Evolutionary conservation across 805 yeast genomes (phyloP).

Genomic region (Ogataea trehaloabstinens): DNA sequence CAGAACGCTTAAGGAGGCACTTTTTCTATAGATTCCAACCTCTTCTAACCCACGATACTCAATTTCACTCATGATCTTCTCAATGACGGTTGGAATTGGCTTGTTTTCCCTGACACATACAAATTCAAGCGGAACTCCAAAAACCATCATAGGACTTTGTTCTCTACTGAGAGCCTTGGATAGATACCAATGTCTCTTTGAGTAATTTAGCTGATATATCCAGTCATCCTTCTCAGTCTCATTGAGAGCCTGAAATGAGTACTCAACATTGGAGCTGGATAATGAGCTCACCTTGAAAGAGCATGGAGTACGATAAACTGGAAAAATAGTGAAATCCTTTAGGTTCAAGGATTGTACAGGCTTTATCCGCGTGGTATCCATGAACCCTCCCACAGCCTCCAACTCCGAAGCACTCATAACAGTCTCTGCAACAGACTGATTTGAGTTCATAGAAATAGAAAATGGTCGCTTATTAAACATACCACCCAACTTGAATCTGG

Average conservation of each 20-base stretch:
- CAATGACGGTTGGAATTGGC: conserved; percentile 63
- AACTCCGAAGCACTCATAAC: conserved; percentile 52
- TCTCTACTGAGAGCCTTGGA: conserved; percentile 35
- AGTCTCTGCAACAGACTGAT: conserved; percentile 18
- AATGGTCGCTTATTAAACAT: conserved; percentile 54
- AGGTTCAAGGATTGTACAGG: conserved; percentile 49
- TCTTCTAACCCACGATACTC: conserved; percentile 88
- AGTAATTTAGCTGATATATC: conserved; percentile 51
- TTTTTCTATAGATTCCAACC: conserved; percentile 81
- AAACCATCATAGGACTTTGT: conserved; percentile 41
- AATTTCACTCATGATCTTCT: conserved; percentile 65
- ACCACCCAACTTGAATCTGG: conserved; percentile 29
- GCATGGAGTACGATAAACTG: conserved; percentile 48
- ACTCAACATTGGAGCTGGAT: conserved; percentile 34
- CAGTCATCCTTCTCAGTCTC: conserved; percentile 70
- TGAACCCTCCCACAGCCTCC: conserved; percentile 47
- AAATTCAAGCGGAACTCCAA: conserved; percentile 81
- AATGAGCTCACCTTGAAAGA: conserved; percentile 46
- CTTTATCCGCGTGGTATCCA: conserved; percentile 43
- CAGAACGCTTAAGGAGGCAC: conserved; percentile 50
- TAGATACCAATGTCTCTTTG: conserved; percentile 55
- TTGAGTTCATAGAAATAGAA: conserved; percentile 45
- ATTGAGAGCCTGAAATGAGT: conserved; percentile 62
- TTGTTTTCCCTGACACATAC: conserved; percentile 72
- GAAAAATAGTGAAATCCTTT: conserved; percentile 46